phyloP scores from a whole-genome alignment of 1,284 basidiomycete genomes.

The Bondarzewia mesenterica region DNA sequence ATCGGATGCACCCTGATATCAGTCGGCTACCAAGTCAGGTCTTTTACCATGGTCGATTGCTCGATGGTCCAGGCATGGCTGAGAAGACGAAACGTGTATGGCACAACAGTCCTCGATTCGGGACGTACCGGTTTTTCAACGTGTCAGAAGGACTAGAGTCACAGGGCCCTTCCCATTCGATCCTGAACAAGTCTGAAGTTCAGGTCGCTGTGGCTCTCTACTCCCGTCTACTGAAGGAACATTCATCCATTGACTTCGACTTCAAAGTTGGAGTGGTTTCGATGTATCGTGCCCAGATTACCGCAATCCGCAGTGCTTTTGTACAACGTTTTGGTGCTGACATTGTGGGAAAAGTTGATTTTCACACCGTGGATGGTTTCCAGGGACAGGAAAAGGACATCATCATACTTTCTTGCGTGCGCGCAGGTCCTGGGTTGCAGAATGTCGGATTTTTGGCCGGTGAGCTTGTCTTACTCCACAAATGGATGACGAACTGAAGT shows the following conservation, averaged over 20 bases:
- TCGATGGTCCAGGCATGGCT: slow-evolving; percentile 88
- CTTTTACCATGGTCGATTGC: slow-evolving; percentile 81
- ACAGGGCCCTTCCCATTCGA: slow-evolving; percentile 52
- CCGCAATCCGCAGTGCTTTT: slow-evolving; percentile 72
- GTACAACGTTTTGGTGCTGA: slow-evolving; percentile 64
- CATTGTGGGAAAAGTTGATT: slow-evolving; percentile 74
- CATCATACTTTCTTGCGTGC: slow-evolving; percentile 91
- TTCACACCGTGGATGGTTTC: slow-evolving; percentile 98
- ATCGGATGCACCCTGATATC: slow-evolving; percentile 99
- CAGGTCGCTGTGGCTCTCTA: slow-evolving; percentile 78
- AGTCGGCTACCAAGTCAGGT: slow-evolving; percentile 83
- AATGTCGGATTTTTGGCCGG: slow-evolving; percentile 87
- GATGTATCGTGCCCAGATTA: slow-evolving; percentile 92
- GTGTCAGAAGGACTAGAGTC: slow-evolving; percentile 55
- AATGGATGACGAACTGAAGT: slow-evolving; percentile 7
- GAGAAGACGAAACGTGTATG: slow-evolving; percentile 78
- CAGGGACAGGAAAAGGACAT: slow-evolving; percentile 98
- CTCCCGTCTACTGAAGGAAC: slow-evolving; percentile 64
- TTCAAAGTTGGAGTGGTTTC: slow-evolving; percentile 86
- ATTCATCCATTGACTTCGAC: slow-evolving; percentile 56
- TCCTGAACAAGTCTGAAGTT: slow-evolving; percentile 76
- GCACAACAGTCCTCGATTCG: slow-evolving; percentile 78
- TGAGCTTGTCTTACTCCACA: slow-evolving; percentile 21
- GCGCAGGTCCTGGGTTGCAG: slow-evolving; percentile 76
- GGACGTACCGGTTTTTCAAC: slow-evolving; percentile 88